Evolutionary conservation across 2,329 filamentous ascomycete species (phyloP).

Genomic region (Fusarium torreyae): DNA sequence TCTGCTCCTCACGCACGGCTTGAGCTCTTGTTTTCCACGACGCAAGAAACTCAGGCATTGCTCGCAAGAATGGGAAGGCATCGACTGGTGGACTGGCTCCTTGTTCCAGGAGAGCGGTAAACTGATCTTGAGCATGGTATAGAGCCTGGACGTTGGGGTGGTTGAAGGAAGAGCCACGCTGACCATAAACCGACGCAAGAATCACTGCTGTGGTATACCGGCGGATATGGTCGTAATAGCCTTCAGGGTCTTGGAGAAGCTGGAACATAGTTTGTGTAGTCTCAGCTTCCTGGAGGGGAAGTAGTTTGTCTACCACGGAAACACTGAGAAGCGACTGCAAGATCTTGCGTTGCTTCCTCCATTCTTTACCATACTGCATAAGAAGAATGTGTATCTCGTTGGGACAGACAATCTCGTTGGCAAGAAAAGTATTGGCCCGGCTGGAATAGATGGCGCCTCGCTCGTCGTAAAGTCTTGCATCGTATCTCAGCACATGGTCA

Average conservation of each 20-base stretch:
- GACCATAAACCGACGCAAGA: conserved; percentile 45
- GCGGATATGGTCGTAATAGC: conserved; percentile 38
- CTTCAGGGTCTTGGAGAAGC: conserved; percentile 35
- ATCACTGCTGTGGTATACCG: conserved; percentile 48
- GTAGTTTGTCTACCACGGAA: conserved; percentile 32
- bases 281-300: conserved; percentile 42
- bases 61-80: conserved; percentile 43
- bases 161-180: conserved; percentile 18
- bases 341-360: conserved; percentile 44
- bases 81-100: conserved; percentile 49
- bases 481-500: conserved; percentile 35
- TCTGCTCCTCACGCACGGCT: conserved; percentile 44
- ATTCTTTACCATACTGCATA: conserved; percentile 42
- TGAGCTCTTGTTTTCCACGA: conserved; percentile 43
- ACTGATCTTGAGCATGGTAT: conserved; percentile 43
- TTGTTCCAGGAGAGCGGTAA: conserved; percentile 47
- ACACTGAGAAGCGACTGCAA: conserved; percentile 45
- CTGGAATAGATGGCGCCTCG: conserved; percentile 58
- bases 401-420: conserved; percentile 50
- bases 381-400: conserved; percentile 45
- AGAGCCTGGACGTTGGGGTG: conserved; percentile 32
- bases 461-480: conserved; percentile 58
- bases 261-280: conserved; percentile 35
- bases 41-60: conserved; percentile 39
- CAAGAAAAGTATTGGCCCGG: conserved; percentile 51